These are phyloP conservation scores for Maudiozyma barnettii DNA, from an alignment of 805 yeast genomes.

Conservation along the genomic window DNA sequence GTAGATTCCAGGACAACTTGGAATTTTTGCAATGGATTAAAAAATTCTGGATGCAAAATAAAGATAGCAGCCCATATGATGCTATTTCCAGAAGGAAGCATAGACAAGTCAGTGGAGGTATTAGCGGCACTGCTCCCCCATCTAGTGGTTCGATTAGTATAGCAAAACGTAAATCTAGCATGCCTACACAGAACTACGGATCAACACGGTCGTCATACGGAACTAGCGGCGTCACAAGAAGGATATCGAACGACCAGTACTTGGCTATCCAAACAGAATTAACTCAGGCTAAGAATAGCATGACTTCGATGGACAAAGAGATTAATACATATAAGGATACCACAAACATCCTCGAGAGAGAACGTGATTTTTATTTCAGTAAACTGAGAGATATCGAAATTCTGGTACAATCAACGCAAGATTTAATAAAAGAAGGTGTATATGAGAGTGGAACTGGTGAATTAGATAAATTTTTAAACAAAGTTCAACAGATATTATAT, in stretches of 20 bases:
- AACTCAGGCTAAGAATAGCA: slow-evolving; percentile 34
- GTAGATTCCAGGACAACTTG: slow-evolving; percentile 86
- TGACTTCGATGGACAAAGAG: slow-evolving; percentile 35
- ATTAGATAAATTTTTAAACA: slow-evolving; percentile 38
- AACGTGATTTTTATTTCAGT: slow-evolving; percentile 83
- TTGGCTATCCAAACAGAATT: slow-evolving; percentile 37
- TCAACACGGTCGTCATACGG: slow-evolving; percentile 19
- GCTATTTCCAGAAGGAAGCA: slow-evolving; percentile 48
- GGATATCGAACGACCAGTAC: slow-evolving; percentile 22
- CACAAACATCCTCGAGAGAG: slow-evolving; percentile 62
- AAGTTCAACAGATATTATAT: slow-evolving; percentile 68
- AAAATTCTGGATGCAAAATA: slow-evolving; percentile 68
- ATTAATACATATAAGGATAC: slow-evolving; percentile 47
- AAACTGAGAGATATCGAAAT: slow-evolving; percentile 85
- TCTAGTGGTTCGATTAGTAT: slow-evolving; percentile 11
- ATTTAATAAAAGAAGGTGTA: slow-evolving; percentile 37
- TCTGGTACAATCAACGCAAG: slow-evolving; percentile 54
- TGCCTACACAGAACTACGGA: background rate
- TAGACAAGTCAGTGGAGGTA: slow-evolving; percentile 13
- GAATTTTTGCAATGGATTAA: slow-evolving; percentile 92
- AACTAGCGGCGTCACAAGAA: slow-evolving; percentile 16
- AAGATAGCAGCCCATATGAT: slow-evolving; percentile 63
- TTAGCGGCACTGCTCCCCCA: background rate
- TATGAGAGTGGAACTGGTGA: slow-evolving; percentile 27
- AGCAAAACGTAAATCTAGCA: slow-evolving; percentile 18